Percentiles rank a stretch among this genome's conserved stretches.
Conservation (phyloP, 495 filamentous ascomycete species). For the Mytilinidion resinicola region DNA sequence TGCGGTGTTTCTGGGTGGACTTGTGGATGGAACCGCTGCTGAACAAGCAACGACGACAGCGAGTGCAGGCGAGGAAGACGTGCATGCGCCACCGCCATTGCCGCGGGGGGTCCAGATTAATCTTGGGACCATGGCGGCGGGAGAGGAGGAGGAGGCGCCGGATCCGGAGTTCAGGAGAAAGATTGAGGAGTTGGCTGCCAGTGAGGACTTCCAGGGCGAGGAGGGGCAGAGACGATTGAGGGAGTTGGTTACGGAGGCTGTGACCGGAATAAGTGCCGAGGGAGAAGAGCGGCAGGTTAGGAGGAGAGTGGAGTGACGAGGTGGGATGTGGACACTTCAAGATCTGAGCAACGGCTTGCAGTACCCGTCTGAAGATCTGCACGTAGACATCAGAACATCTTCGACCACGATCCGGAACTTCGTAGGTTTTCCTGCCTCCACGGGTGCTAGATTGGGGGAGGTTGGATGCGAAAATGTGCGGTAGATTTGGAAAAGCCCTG, state of each 20-base stretch:
- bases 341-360: too few relatives aligned
- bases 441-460: too few relatives aligned
- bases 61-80: not conserved
- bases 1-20: not conserved
- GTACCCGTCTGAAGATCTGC: too few relatives aligned
- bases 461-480: too few relatives aligned
- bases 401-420: too few relatives aligned
- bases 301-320: slow-evolving; percentile 24
- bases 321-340: not conserved
- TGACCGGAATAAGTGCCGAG: slow-evolving; percentile 30
- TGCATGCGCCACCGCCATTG: slow-evolving; percentile 35
- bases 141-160: slow-evolving; percentile 27
- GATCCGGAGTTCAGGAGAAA: slow-evolving; percentile 41
- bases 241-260: slow-evolving; percentile 38
- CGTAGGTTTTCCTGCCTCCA: too few relatives aligned
- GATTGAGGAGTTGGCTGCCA: slow-evolving; percentile 41
- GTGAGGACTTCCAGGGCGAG: slow-evolving; percentile 40
- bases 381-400: too few relatives aligned
- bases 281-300: slow-evolving; percentile 13
- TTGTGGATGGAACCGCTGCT: not conserved
- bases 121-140: slow-evolving; percentile 32
- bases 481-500: too few relatives aligned
- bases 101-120: slow-evolving; percentile 35
- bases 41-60: not conserved
- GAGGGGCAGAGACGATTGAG: slow-evolving; percentile 38